Conservation (phyloP, 805 yeast genomes). For the Sungouiozyma ichnusensis region DNA sequence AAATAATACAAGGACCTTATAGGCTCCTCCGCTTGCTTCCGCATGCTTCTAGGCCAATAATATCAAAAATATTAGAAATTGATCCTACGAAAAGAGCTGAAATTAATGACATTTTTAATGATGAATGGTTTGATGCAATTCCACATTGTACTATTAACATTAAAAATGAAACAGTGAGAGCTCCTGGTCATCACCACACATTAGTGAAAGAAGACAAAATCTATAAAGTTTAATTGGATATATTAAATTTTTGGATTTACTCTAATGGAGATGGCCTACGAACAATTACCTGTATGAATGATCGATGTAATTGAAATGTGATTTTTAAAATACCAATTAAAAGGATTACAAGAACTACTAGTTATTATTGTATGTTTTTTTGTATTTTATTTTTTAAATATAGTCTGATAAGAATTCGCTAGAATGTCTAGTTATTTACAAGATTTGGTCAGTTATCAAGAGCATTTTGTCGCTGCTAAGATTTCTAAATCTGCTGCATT, state of each 20-base stretch:
- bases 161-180: conserved; percentile 32
- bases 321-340: no score
- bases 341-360: no score
- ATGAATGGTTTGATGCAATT: conserved; percentile 62
- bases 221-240: conserved; percentile 31
- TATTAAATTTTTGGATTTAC: neutral
- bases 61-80: conserved; percentile 53
- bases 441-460: neutral
- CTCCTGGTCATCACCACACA: conserved; percentile 43
- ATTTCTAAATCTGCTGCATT: neutral
- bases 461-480: neutral
- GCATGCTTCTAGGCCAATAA: conserved; percentile 70
- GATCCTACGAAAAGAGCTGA: conserved; percentile 57
- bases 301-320: no score
- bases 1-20: conserved; percentile 73
- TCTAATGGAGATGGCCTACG: neutral
- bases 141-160: conserved; percentile 46
- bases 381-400: no score
- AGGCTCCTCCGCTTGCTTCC: conserved; percentile 71
- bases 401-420: no score
- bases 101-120: conserved; percentile 51
- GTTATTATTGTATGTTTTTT: no score
- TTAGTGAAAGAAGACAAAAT: conserved; percentile 37
- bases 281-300: neutral
- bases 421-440: neutral